Percentiles rank a stretch among this genome's conserved stretches.
Evolutionary conservation across 2,329 filamentous ascomycete genomes (phyloP).

Genomic region (Sordariomycetes sp.): DNA sequence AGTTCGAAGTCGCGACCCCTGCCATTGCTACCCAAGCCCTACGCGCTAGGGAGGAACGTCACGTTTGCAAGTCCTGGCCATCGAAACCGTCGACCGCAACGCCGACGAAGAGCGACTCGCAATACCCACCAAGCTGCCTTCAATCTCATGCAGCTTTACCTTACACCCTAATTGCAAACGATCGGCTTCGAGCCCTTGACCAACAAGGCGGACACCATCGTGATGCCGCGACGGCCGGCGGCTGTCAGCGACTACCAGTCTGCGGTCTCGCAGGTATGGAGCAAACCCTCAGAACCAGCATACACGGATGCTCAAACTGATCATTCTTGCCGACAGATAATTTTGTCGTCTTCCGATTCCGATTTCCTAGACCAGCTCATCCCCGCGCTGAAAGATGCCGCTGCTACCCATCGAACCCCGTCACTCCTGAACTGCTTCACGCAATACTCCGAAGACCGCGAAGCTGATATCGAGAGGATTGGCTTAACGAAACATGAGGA

Average conservation of each 20-base stretch:
- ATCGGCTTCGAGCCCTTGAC: no score
- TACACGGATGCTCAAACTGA: background rate
- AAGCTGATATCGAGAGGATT: constrained; percentile 86
- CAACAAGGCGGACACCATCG: no score
- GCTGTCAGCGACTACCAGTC: constrained; percentile 37
- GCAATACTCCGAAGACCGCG: constrained; percentile 76
- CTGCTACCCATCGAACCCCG: constrained; percentile 61
- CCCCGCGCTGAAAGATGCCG: constrained; percentile 85
- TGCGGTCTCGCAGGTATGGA: constrained; percentile 34
- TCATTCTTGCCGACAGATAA: constrained; percentile 52
- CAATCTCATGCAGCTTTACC: no score
- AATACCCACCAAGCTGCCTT: no score
- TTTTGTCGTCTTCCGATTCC: constrained; percentile 80
- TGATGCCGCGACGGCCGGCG: constrained; percentile 34
- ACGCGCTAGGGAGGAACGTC: no score
- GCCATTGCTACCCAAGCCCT: no score
- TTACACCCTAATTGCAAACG: no score
- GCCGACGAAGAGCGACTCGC: no score
- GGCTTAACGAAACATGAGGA: constrained; percentile 95
- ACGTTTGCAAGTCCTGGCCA: no score
- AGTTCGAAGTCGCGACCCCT: no score
- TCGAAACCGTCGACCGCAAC: no score
- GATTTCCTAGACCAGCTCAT: constrained; percentile 96
- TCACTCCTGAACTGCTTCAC: constrained; percentile 62
- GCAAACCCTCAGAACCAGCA: no score